Evolutionary conservation across 2,329 filamentous ascomycete species (phyloP), one percentile per base, ranked within the genome.

Genomic region (Neocatenulostroma microsporum): DNA sequence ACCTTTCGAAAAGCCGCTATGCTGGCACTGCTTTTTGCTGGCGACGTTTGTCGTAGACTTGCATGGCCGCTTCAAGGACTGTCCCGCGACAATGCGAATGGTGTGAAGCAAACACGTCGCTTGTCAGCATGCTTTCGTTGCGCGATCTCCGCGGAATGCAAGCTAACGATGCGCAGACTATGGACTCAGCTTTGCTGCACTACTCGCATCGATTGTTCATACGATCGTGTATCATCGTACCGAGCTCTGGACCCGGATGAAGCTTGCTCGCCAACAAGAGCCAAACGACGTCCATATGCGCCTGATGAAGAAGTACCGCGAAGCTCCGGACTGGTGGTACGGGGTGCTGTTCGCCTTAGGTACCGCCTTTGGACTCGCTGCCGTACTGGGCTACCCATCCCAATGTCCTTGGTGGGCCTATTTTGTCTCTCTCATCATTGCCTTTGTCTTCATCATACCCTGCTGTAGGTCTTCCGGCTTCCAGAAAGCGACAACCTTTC

Each of bases 371-470:
- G 36, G 44, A 2, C 33, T 50, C 7, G 46, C 34, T 7, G 39
- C 42, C 3, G 37, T 46, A 7, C 33, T 43, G 2, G 44, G 78
- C 55, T 86, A 85, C 53, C 83, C 84, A 1, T 73, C 89, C 30
- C 80, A 91, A 55, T 68, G 93, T 0, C 85, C 85, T 0, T 93
- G 85, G 85, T 91, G 89, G 54, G 84, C 85, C 3, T 69, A 91
- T 3, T 66, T 93, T 10, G 71, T 93, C 10, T 82, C 85, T 1
- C 70, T 93, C 3, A 76, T 68, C 24, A 84, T 93, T 34, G 87
- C 84, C 44, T 76, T 79, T 17, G 61, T 88, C 35, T 80, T 93
- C 42, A 91, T 91, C 64, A 85, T 93, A 44, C 86, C 86, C 11
- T 89, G 89, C 46, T 85, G n/a, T n/a, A n/a, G n/a, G n/a, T n/a